These are phyloP conservation scores for Drechslerella coelobrocha DNA, from an alignment of 2,329 filamentous ascomycete species.

Conservation along the genomic window DNA sequence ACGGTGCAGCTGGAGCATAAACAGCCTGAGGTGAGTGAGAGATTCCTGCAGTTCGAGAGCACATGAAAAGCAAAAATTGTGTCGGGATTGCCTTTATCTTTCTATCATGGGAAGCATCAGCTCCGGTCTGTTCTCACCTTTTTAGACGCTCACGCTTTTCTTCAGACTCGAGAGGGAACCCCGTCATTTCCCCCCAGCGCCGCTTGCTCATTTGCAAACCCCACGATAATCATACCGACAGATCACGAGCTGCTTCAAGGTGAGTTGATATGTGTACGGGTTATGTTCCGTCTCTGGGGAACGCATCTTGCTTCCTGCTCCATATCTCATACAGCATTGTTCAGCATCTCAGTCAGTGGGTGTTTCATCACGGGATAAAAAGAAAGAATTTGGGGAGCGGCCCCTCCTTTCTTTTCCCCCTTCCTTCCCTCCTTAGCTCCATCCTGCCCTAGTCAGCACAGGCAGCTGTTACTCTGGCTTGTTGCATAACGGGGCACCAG, in stretches of 20 bases:
- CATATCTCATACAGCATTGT: conserved; percentile 44
- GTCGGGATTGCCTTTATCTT: conserved; percentile 46
- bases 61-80: conserved; percentile 47
- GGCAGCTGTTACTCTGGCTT: conserved; percentile 51
- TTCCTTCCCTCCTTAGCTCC: conserved; percentile 48
- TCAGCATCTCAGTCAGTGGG: conserved; percentile 49
- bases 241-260: conserved; percentile 38
- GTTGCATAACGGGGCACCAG: conserved; percentile 49
- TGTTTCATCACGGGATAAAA: conserved; percentile 52
- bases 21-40: conserved; percentile 49
- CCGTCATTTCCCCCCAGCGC: neutral
- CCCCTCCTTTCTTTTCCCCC: conserved; percentile 48
- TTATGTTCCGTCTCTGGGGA: conserved; percentile 43
- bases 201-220: neutral
- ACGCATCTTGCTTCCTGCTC: conserved; percentile 34
- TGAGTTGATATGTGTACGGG: conserved; percentile 33
- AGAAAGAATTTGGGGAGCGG: conserved; percentile 38
- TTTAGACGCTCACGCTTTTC: conserved; percentile 40
- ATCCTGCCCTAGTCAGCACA: conserved; percentile 51
- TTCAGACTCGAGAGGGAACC: neutral
- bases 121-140: conserved; percentile 10
- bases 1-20: conserved; percentile 46
- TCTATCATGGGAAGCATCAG: conserved; percentile 47
- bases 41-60: conserved; percentile 44
- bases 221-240: neutral